Evolutionary conservation across 768 basidiomycete species (phyloP).

Genomic region (Pleurotus cornucopiae): DNA sequence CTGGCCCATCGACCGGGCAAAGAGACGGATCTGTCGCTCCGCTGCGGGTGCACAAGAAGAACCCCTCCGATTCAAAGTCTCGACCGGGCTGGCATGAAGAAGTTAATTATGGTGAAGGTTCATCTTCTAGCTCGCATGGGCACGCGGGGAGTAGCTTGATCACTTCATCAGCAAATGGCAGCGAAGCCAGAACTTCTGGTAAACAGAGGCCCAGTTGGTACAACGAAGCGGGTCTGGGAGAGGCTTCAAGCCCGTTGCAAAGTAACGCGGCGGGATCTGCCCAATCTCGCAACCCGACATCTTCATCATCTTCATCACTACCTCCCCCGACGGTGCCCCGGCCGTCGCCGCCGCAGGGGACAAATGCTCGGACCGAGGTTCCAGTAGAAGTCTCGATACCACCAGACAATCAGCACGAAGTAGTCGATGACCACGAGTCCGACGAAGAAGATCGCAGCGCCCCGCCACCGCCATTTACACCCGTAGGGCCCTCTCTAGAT

Average conservation of each 20-base stretch:
- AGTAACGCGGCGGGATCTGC: neutral
- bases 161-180: neutral
- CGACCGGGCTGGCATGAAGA: constrained; percentile 18
- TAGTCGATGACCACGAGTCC: constrained; percentile 9
- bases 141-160: neutral
- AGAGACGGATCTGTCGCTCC: constrained; percentile 22
- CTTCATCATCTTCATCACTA: neutral
- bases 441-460: constrained; percentile 20
- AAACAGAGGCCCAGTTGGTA: constrained; percentile 17
- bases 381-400: neutral
- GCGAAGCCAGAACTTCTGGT: neutral
- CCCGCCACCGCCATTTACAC: constrained; percentile 36
- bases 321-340: neutral
- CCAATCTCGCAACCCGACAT: neutral
- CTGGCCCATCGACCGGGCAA: neutral
- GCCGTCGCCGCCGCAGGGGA: neutral
- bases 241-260: neutral
- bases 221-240: constrained; percentile 22
- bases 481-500: constrained; percentile 30
- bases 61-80: constrained; percentile 11
- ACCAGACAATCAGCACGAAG: constrained; percentile 5
- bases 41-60: constrained; percentile 30
- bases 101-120: constrained; percentile 17
- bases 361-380: neutral
- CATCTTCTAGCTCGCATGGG: neutral